These are phyloP conservation scores for Ophiocordyceps australis DNA, from an alignment of 2,329 filamentous ascomycete genomes.

Conservation along the genomic window DNA sequence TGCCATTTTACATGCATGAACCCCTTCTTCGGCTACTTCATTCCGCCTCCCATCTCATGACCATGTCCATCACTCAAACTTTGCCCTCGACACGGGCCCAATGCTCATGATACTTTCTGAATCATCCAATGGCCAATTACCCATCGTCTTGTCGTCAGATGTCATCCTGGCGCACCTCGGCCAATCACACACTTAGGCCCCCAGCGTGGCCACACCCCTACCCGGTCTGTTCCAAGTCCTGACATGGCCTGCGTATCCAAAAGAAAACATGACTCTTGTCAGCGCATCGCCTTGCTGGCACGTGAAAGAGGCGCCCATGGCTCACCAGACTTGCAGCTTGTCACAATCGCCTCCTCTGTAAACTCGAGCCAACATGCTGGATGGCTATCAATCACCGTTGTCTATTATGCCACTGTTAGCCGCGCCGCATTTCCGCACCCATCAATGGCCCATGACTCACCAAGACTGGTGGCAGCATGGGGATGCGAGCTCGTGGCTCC, in stretches of 20 bases:
- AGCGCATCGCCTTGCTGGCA: slow-evolving; percentile 2
- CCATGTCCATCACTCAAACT: too few species aligned
- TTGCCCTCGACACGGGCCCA: too few species aligned
- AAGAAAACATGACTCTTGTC: too few species aligned
- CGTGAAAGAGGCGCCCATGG: slow-evolving; percentile 6
- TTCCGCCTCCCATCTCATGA: too few species aligned
- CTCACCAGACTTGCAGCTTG: slow-evolving; percentile 77
- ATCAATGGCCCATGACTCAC: slow-evolving; percentile 25
- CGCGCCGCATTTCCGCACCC: not conserved
- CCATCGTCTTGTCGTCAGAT: too few species aligned
- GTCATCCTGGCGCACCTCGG: too few species aligned
- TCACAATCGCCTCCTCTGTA: slow-evolving; percentile 82
- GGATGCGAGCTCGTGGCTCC: slow-evolving; percentile 66
- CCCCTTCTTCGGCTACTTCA: too few species aligned
- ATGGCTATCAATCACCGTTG: slow-evolving; percentile 71
- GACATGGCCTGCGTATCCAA: slow-evolving; percentile 46
- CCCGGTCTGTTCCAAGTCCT: slow-evolving; percentile 54
- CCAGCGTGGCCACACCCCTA: not conserved
- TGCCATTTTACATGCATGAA: too few species aligned
- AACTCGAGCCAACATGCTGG: slow-evolving; percentile 86
- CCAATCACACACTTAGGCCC: too few species aligned
- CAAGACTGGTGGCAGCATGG: slow-evolving; percentile 80
- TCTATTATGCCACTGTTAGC: slow-evolving; percentile 23
- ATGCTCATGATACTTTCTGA: too few species aligned
- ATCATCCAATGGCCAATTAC: too few species aligned